Evolutionary conservation across 2,329 filamentous ascomycete genomes (phyloP), one percentile per base, ranked within the genome.

Genomic region (Knoxdaviesia proteae): DNA sequence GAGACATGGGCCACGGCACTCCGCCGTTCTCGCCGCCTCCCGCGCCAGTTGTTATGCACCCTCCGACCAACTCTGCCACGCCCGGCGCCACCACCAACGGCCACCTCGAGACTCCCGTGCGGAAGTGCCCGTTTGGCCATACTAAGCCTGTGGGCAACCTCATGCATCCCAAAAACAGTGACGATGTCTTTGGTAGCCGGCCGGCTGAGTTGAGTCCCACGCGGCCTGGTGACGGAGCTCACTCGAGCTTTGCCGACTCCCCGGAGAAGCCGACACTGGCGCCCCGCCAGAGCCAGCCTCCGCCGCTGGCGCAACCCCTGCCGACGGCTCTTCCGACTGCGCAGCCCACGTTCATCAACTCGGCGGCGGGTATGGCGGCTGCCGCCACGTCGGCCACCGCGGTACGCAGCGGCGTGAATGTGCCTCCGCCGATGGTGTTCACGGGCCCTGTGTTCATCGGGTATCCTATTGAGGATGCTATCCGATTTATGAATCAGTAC

Each of bases 391-490:
- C 20, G 20, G 20, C 31, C 36, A 38, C 39, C 11, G 11, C 30
- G 32, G 30, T 8, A n/a, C 31, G 9, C 8, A 11, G 36, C 7
- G 20, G 38, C 41, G 34, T 29, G 20, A 20, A 41, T 31, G 33
- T 32, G 6, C 10, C 40, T 7, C 72, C 82, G 7, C 78, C 80
- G 51, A 80, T 94, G 71, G 67, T 92, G 0, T 94, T 94, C 54
- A 93, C 83, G 6, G 88, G 88, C 0, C 88, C 88, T 0, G 86
- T 94, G 0, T 94, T 94, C 54, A 84, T 96, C 51, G 88, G 88
- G 0, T 94, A 94, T 53, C 76, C 80, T 7, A 71, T 84, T 47
- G 83, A 92, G 46, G 78, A 92, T 55, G 81, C 83, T n/a, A 71
- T 83, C 30, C 67, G 73, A 43, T 69, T 92, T 42, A 70, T 92